Base-by-base conservation (phyloP, 2,329 filamentous ascomycete genomes). In the Verticillium isaacii region DNA sequence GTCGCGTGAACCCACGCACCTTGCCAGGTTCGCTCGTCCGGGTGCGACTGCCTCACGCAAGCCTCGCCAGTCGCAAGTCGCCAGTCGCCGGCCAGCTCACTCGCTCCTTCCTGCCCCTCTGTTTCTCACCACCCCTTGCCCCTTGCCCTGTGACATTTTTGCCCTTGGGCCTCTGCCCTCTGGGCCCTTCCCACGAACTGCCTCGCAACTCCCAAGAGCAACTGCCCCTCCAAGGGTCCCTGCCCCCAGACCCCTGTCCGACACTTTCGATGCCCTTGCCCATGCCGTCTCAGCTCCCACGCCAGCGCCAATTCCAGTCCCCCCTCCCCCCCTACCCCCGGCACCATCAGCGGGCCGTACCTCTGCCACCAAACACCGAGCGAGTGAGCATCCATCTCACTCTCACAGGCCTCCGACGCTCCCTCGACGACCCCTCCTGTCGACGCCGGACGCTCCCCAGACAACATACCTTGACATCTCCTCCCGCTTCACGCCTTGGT, bases 261-360 rank as follows among this genome's bases (percentile, higher is more conserved):
- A 23, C 45, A 23, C 29, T 45, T 45, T 19, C 19, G 19, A 12
- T 52, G 45, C 45, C 19, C 45, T 52, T 52, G 19, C 45, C 45
- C 19, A 25, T n/a, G 45, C 45, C 45, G 45, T 52, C 45, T 12
- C n/a, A 52, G 45, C 45, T 23, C 19, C 23, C 19, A 23, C 45
- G 11, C 45, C 34, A 11, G 19, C 39, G 15, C 39, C 39, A 45
- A 9, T n/a, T n/a, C 17, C 17, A n/a, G 8, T 14, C 37, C 19
- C n/a, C 9, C 23, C 7, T 23, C 23, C 23, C 23, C 23, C 23
- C 23, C 45, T 12, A 52, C n/a, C 25, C 39, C 39, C 57, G 39
- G 57, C 57, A 58, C 39, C 57, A 37, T 58, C 57, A 12, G 25
- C 57, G 57, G 57, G 19, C 36, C 56, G 56, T 58, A 41, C 56